phyloP scores from a whole-genome alignment of 73 alveolate species.

The Symbiodinium pilosum region DNA sequence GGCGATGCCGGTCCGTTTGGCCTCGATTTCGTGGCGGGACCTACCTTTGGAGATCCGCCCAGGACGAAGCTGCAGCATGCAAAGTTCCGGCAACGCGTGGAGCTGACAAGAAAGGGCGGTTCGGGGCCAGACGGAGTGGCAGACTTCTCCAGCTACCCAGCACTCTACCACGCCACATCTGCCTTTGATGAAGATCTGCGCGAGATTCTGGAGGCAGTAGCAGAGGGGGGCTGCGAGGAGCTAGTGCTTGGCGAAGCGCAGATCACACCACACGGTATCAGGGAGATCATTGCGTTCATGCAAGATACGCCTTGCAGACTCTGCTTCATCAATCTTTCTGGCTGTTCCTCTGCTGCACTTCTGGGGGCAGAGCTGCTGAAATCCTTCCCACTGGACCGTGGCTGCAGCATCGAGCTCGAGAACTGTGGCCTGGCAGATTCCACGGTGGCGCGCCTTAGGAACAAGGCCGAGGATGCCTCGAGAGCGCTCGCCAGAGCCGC shows the following conservation, averaged over 20 bases:
- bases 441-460: slow-evolving; percentile 88
- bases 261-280: slow-evolving; percentile 64
- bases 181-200: slow-evolving; percentile 78
- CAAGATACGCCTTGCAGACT: slow-evolving; percentile 53
- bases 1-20: slow-evolving; percentile 94
- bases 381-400: slow-evolving; percentile 80
- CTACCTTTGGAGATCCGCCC: slow-evolving; percentile 85
- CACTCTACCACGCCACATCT: slow-evolving; percentile 44
- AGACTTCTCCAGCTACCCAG: slow-evolving; percentile 45
- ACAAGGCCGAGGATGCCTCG: slow-evolving; percentile 49
- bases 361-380: slow-evolving; percentile 67
- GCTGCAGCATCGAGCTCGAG: slow-evolving; percentile 90
- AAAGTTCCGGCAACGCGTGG: slow-evolving; percentile 76
- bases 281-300: slow-evolving; percentile 88
- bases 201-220: slow-evolving; percentile 75
- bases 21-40: background rate
- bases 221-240: slow-evolving; percentile 87
- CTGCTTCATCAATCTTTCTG: background rate
- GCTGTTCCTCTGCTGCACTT: background rate
- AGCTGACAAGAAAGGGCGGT: slow-evolving; percentile 77
- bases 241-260: slow-evolving; percentile 78
- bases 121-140: slow-evolving; percentile 87
- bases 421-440: slow-evolving; percentile 88
- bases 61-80: slow-evolving; percentile 54
- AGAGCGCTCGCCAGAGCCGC: slow-evolving; percentile 50